A percentile compares a stretch with the other conserved stretches of the same genome.
phyloP scores from a whole-genome alignment of 2,329 filamentous ascomycete species.

The Clonostachys sp. region DNA sequence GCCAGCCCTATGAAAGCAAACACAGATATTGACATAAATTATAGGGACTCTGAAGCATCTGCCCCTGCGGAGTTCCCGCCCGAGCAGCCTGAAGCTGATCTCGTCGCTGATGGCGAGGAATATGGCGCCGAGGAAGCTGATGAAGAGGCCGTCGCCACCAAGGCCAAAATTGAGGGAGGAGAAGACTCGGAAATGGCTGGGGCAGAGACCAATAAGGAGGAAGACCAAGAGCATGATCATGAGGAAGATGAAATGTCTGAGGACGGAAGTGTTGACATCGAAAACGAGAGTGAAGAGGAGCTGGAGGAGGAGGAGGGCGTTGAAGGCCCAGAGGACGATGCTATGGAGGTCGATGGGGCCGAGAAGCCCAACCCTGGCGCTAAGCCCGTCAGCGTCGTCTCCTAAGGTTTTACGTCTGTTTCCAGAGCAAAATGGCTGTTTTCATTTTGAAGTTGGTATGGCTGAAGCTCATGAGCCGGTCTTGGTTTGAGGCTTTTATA shows the following conservation, averaged over 20 bases:
- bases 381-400: conserved; percentile 27
- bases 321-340: conserved; percentile 33
- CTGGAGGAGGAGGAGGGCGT: conserved; percentile 60
- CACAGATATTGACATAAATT: conserved; percentile 1
- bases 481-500: too few relatives aligned
- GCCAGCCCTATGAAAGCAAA: neutral
- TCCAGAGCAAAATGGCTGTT: too few relatives aligned
- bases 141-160: conserved; percentile 58
- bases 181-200: conserved; percentile 76
- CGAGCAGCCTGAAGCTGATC: conserved; percentile 94
- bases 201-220: conserved; percentile 43
- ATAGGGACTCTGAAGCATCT: conserved; percentile 94
- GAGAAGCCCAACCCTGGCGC: conserved; percentile 25
- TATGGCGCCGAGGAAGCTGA: conserved; percentile 91
- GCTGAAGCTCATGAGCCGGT: too few relatives aligned
- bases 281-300: conserved; percentile 70
- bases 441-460: too few relatives aligned
- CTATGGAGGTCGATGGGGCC: conserved; percentile 44
- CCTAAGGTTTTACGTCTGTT: conserved; percentile 10
- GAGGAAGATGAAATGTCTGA: conserved; percentile 68
- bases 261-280: conserved; percentile 73
- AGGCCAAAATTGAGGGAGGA: conserved; percentile 37
- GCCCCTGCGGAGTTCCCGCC: conserved; percentile 94
- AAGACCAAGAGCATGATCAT: conserved; percentile 30
- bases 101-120: conserved; percentile 75